Base-by-base conservation (phyloP, 129 eudicot genomes). In the Helichrysum umbraculigerum region DNA sequence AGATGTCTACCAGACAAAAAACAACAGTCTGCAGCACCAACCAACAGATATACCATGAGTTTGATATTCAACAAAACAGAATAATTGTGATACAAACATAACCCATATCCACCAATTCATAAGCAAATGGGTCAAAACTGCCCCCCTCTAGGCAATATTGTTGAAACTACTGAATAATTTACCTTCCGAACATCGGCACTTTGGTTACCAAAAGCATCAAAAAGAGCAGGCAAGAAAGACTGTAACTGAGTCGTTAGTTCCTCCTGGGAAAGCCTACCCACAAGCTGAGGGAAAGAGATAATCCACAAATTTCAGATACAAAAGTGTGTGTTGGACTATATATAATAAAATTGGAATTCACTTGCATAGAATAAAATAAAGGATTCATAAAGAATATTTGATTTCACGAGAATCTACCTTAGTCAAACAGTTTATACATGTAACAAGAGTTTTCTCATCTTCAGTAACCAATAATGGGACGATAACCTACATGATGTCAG, bases 131-230 rank as follows among this genome's bases (percentile, higher is more conserved):
- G 30, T 35, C 20, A 5, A 33, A 19, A 6, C n/a, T 66, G 70
- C 28, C 21, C 5, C 5, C 29, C 50, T 33, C 51, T 35, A 35
- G 3, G 15, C 56, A 39, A 39, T 7, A 78, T 17, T 21, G 44
- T 7, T 29, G 7, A 6, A 61, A 58, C 50, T 5, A 47, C 25
- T 21, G 9, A 56, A 7, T 1, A 66, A 6, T 4, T 39, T 75
- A 91, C 98, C 98, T 94, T 94, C 74, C 98, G 98, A 54, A 94
- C 98, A 79, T 94, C 98, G 11, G 98, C 97, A 76, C 97, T 94
- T 74, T 91, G 97, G 88, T 87, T 94, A 56, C 98, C 96, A 82
- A 94, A 94, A 68, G 98, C 98, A 68, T 91, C 97, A 81, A 94
- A 91, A 66, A 94, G 92, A 50, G 97, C 89, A 56, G 97, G 98